Percentiles rank a stretch among this genome's conserved stretches.
Evolutionary conservation across 1,284 basidiomycete species (phyloP).

Genomic region (Agaricales sp.): DNA sequence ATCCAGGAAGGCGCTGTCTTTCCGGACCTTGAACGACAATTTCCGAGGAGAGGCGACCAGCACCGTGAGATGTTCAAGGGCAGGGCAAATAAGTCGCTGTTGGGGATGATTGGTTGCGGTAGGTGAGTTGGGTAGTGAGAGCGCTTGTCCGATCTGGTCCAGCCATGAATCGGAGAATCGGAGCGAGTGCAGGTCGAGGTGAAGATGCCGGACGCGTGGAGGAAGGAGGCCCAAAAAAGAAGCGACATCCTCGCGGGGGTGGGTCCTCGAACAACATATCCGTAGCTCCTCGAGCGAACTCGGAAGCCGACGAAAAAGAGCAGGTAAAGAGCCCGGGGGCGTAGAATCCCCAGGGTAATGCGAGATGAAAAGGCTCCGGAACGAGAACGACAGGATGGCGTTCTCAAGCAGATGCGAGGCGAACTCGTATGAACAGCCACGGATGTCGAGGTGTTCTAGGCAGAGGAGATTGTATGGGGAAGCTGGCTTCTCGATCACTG

Average conservation of each 20-base stretch:
- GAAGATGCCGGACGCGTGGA: neutral
- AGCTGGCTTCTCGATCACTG: too few relatives aligned
- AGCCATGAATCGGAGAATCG: neutral
- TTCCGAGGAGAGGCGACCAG: too few relatives aligned
- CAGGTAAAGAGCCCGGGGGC: neutral
- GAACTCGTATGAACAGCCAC: neutral
- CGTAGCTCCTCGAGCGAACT: neutral
- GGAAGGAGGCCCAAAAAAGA: neutral
- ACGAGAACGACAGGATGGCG: neutral
- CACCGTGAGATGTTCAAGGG: too few relatives aligned
- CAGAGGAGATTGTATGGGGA: neutral
- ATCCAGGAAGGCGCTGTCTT: too few relatives aligned
- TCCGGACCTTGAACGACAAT: too few relatives aligned
- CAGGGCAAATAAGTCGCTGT: too few relatives aligned
- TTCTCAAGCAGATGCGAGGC: neutral
- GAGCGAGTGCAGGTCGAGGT: neutral
- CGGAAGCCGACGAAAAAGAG: neutral
- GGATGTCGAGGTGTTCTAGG: neutral
- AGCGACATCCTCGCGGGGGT: neutral
- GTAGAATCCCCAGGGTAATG: neutral
- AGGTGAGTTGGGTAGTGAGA: too few relatives aligned
- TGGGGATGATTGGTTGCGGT: too few relatives aligned
- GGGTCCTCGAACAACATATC: neutral
- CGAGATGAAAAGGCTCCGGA: neutral
- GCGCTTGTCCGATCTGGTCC: neutral